Evolutionary conservation across 805 yeast genomes (phyloP).

Genomic region (Candida methanosorbosa): DNA sequence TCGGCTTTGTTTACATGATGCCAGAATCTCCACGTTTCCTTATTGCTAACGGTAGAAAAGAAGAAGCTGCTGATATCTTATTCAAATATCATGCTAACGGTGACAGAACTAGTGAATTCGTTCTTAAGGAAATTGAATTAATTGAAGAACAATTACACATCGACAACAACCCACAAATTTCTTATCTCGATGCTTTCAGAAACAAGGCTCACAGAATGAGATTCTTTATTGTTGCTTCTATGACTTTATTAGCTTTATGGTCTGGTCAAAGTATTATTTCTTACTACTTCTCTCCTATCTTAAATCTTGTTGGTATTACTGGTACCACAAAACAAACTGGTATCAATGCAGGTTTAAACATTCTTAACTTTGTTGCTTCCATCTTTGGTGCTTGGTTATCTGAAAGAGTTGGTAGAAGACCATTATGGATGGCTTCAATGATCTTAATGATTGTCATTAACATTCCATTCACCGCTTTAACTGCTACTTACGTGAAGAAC

Average conservation of each 20-base stretch:
- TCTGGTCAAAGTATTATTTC: constrained; percentile 39
- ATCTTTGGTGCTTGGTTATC: constrained; percentile 21
- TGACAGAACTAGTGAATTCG: constrained; percentile 24
- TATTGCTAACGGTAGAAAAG: constrained; percentile 23
- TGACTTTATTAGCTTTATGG: constrained; percentile 26
- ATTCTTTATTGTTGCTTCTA: constrained; percentile 20
- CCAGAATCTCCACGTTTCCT: constrained; percentile 33
- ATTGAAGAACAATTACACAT: constrained; percentile 25
- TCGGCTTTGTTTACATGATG: too few species aligned
- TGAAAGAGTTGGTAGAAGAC: constrained; percentile 27
- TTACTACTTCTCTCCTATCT: constrained; percentile 36
- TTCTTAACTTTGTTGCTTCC: constrained; percentile 33
- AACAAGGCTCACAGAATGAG: constrained; percentile 27
- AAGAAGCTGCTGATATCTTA: constrained; percentile 25
- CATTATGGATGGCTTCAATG: constrained; percentile 26
- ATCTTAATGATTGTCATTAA: constrained; percentile 28
- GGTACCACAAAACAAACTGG: constrained; percentile 34
- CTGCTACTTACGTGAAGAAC: constrained; percentile 45
- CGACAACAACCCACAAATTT: constrained; percentile 25
- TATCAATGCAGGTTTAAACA: constrained; percentile 42
- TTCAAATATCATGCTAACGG: constrained; percentile 27
- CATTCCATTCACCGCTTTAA: constrained; percentile 34
- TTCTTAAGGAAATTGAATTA: constrained; percentile 23
- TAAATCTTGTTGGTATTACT: constrained; percentile 45
- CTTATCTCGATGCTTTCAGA: neutral